Evolutionary conservation across 2,329 filamentous ascomycete genomes (phyloP).

Genomic region (Aureobasidium musti): DNA sequence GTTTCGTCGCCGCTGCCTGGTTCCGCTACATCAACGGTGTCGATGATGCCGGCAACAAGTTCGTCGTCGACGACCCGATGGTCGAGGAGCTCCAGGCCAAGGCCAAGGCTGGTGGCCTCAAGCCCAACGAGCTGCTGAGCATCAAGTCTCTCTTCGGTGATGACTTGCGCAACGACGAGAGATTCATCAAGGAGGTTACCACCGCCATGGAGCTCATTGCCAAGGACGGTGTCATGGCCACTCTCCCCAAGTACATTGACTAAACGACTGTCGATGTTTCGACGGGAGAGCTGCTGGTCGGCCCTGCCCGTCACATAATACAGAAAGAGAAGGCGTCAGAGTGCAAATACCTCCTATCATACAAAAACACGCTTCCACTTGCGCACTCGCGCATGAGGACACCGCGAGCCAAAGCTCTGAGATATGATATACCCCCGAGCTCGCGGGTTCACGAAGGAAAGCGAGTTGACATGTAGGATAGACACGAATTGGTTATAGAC

Average conservation of each 20-base stretch:
- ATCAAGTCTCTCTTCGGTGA: slow-evolving; percentile 55
- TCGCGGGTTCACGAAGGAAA: slow-evolving; percentile 8
- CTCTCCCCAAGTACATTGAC: slow-evolving; percentile 51
- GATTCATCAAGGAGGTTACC: slow-evolving; percentile 52
- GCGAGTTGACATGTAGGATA: slow-evolving; percentile 3
- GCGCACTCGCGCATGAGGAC: neutral
- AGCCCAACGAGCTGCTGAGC: slow-evolving; percentile 50
- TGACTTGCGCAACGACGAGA: slow-evolving; percentile 52
- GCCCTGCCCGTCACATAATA: neutral
- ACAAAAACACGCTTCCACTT: neutral
- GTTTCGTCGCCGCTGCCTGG: slow-evolving; percentile 54
- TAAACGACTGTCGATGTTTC: neutral
- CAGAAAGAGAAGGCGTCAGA: neutral
- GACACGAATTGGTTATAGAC: neutral
- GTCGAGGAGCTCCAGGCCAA: slow-evolving; percentile 51
- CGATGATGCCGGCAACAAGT: slow-evolving; percentile 51
- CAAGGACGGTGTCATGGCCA: slow-evolving; percentile 53
- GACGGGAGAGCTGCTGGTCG: slow-evolving; percentile 21
- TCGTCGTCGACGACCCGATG: slow-evolving; percentile 54
- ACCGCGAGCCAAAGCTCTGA: slow-evolving; percentile 16
- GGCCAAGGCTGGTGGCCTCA: slow-evolving; percentile 49
- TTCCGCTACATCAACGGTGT: slow-evolving; percentile 56
- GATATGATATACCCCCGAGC: slow-evolving; percentile 23
- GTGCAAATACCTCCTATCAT: neutral
- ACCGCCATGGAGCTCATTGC: slow-evolving; percentile 52